Base-by-base conservation (phyloP, 805 yeast species). In the Cyberlindnera maritima region DNA sequence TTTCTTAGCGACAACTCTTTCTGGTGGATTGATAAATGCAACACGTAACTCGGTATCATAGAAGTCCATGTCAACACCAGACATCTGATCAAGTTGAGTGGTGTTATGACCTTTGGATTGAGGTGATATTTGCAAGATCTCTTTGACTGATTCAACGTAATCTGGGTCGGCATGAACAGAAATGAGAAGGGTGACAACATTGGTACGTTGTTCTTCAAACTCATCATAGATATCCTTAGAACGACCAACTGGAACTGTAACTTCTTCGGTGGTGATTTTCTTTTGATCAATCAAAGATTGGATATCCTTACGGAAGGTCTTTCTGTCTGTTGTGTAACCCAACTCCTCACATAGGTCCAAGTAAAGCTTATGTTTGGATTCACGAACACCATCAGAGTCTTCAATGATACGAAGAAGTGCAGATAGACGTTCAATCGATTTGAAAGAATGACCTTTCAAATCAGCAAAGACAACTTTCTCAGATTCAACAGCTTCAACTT, bases 281-380 rank as follows among this genome's bases (percentile, higher is more conserved):
- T 70, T 67, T 12, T 68, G 62, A 0, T 53, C 50, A 4, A 62
- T 63, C 25, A 80, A 62, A 4, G 56, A 47, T 1, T 55, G 52
- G 0, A 77, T 65, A 52, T 79, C 84, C 6, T 74, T 70, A 7
- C 60, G 56, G 12, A 78, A 56, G 0, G 91, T 85, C 43, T 72
- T 74, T 29, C 77, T 72, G 54, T 85, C 91, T 15, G 81, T 68
- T 1, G 62, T 62, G 13, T 76, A 68, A 0, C 73, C 74, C 52
- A 76, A 52, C 15, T 51, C 54, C 3, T 66, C 69, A n/a, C 79
- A 70, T 2, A 82, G 54, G 18, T 48, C 52, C 10, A 11, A 15
- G 23, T 44, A 41, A 7, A 48, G 41, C 34, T 36, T 31, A 13
- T 20, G 31, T n/a, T 38, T 38, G 5, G 57, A 61, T 10, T 65